phyloP scores from a whole-genome alignment of 768 basidiomycete genomes.

The Tylopilus balloui region DNA sequence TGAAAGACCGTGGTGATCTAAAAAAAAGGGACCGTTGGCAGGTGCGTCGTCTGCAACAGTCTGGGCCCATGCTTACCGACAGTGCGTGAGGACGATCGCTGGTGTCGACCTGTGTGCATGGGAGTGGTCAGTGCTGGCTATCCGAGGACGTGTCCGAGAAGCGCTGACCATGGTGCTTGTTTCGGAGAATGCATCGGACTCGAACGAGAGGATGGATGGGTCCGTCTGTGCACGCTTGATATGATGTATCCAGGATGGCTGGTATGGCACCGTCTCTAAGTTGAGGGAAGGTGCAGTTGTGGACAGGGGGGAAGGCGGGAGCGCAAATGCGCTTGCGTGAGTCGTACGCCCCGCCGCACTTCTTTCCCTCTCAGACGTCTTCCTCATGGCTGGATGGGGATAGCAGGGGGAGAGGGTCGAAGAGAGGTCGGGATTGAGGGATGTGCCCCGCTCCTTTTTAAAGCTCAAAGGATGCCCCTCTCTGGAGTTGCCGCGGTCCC shows the following conservation, averaged over 20 bases:
- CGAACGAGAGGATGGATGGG: background rate
- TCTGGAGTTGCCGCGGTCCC: too few relatives aligned
- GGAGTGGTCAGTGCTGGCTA: background rate
- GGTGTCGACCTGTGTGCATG: slow-evolving; percentile 7
- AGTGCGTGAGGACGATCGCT: background rate
- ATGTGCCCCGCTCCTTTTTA: too few relatives aligned
- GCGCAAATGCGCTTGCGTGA: background rate
- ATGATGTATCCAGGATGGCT: too few relatives aligned
- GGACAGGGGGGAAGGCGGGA: background rate
- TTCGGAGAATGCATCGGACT: slow-evolving; percentile 4
- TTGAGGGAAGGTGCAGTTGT: too few relatives aligned
- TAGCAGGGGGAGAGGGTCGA: too few relatives aligned
- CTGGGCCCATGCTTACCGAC: background rate
- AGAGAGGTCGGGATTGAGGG: too few relatives aligned
- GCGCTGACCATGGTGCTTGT: slow-evolving; percentile 15
- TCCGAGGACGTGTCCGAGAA: background rate
- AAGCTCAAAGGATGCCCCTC: too few relatives aligned
- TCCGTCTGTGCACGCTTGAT: too few relatives aligned
- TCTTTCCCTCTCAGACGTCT: background rate
- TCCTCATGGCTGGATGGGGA: too few relatives aligned
- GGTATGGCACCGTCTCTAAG: too few relatives aligned
- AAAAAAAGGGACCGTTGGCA: background rate
- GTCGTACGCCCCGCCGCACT: background rate
- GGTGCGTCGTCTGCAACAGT: background rate
- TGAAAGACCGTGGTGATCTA: slow-evolving; percentile 16